phyloP scores from a whole-genome alignment of 2,329 filamentous ascomycete genomes.

The Diaporthe caulivora region DNA sequence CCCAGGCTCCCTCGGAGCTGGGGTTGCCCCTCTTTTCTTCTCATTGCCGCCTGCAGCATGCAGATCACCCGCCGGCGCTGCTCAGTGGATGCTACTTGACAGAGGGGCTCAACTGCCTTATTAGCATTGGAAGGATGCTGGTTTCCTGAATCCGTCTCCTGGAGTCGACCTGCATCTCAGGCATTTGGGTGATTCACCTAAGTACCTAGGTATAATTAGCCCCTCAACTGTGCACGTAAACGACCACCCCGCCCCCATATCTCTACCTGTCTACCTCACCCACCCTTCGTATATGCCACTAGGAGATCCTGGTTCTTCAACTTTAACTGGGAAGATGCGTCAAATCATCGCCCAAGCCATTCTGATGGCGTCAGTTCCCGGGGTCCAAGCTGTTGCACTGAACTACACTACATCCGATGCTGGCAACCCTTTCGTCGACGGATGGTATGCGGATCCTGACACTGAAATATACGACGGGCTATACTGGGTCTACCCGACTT shows the following conservation, averaged over 20 bases:
- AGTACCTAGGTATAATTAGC: no score
- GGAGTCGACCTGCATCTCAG: slow-evolving; percentile 6
- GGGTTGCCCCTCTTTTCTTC: not conserved
- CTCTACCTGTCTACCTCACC: not conserved
- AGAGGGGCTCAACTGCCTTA: not conserved
- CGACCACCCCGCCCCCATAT: no score
- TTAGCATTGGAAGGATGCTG: slow-evolving; percentile 5
- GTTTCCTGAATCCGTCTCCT: not conserved
- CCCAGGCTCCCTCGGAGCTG: not conserved
- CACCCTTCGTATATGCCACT: not conserved
- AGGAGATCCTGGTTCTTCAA: not conserved
- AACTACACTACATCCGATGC: slow-evolving; percentile 56
- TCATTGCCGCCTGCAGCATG: not conserved
- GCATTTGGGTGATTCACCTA: no score
- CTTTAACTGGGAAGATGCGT: not conserved
- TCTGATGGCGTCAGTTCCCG: not conserved
- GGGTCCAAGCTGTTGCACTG: slow-evolving; percentile 38
- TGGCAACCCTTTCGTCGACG: slow-evolving; percentile 61
- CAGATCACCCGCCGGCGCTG: not conserved
- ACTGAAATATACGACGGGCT: slow-evolving; percentile 57
- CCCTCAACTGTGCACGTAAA: not conserved
- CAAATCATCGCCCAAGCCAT: not conserved
- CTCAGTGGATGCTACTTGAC: not conserved
- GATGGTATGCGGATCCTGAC: slow-evolving; percentile 66
- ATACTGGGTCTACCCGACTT: slow-evolving; percentile 64